Base-by-base conservation (phyloP, 129 eudicot species). In the Glebionis coronaria region DNA sequence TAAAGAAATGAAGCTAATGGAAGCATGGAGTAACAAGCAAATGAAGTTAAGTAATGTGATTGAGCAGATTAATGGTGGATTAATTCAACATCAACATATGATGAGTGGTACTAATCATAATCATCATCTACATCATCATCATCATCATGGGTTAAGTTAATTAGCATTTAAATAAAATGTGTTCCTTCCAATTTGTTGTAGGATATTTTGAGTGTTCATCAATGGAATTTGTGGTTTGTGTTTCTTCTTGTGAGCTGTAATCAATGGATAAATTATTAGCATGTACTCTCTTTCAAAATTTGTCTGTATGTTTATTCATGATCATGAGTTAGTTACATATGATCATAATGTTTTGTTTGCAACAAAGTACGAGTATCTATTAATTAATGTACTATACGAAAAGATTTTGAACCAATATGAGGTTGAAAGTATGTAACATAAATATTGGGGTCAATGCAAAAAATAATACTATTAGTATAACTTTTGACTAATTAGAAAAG, bases 1-100 rank as follows among this genome's bases (percentile, higher is more conserved):
- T 18, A 82, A 85, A 71, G 88, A 80, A 57, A 75, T 68, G 29
- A 85, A 76, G 75, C 49, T 85, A 56, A 82, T 85, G 83, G 88
- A 82, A 65, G 49, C 88, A 35, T 82, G 87, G 83, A 54, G 85
- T 46, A 76, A 76, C 52, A 82, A 79, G 73, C 87, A 82, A 29
- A 69, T 69, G 82, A 76, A 79, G 79, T 19, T 85, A 60, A 72
- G 79, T 66, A 82, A 79, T 56, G 52, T 85, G 28, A 78, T 82
- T 45, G 84, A 82, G 8, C 82, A 82, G 46, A 61, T 79, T 66
- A 76, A 76, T 76, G 80, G 80, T 2, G 80, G 75, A 2, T 61
- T 76, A 50, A 76, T 76, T 31, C 80, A 76, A 16, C 75, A 71
- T 71, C 69, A 68, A 44, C 80, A 76, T 61, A 76, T 76, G 70